These are phyloP conservation scores for Calonectria hawksworthii DNA, from an alignment of 2,329 filamentous ascomycete genomes.

Conservation along the genomic window DNA sequence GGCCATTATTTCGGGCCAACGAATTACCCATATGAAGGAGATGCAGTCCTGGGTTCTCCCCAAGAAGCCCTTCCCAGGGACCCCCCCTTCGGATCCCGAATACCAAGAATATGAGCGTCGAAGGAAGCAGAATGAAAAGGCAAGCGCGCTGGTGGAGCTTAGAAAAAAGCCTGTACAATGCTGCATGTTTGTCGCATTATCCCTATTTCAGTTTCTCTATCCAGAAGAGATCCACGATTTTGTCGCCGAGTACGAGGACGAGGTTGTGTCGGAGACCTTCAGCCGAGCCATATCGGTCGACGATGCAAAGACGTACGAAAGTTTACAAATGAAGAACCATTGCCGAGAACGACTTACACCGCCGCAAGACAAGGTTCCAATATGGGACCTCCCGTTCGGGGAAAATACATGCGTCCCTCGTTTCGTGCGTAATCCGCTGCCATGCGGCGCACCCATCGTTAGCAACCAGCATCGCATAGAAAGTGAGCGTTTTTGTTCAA, in stretches of 20 bases:
- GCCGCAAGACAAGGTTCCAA: conserved; percentile 29
- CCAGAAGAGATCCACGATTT: conserved; percentile 31
- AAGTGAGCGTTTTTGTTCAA: conserved; percentile 19
- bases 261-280: conserved; percentile 32
- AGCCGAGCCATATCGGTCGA: conserved; percentile 30
- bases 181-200: conserved; percentile 34
- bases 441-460: conserved; percentile 30
- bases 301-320: conserved; percentile 35
- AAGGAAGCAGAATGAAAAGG: conserved; percentile 29
- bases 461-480: conserved; percentile 29
- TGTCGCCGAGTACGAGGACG: conserved; percentile 36
- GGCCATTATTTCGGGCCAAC: conserved; percentile 29
- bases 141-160: conserved; percentile 18
- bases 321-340: conserved; percentile 29
- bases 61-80: conserved; percentile 11
- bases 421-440: conserved; percentile 31
- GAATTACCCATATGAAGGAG: conserved; percentile 32
- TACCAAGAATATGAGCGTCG: conserved; percentile 27
- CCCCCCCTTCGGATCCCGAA: background rate
- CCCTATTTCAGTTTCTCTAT: conserved; percentile 31
- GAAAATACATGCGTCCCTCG: conserved; percentile 29
- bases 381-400: conserved; percentile 18
- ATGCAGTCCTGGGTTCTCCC: conserved; percentile 26
- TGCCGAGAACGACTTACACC: conserved; percentile 31
- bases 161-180: conserved; percentile 35